Conservation (phyloP, 2,329 filamentous ascomycete species). For the Gaeumannomyces sp. region DNA sequence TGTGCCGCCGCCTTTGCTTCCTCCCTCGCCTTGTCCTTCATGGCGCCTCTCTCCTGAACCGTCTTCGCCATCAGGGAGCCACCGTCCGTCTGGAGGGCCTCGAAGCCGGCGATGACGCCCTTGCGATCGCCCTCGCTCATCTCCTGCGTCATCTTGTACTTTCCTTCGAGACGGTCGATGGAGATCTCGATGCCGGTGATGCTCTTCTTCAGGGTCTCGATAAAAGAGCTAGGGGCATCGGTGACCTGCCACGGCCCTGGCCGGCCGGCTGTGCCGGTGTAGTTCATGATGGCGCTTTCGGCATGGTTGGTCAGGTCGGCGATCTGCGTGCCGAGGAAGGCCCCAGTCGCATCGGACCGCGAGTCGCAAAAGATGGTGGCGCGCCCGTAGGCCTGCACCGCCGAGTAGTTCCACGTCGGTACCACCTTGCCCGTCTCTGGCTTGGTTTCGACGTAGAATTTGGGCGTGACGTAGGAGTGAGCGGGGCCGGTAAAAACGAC, state of each 20-base stretch:
- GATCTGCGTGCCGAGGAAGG: constrained; percentile 46
- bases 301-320: constrained; percentile 39
- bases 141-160: constrained; percentile 64
- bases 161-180: constrained; percentile 49
- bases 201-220: constrained; percentile 49
- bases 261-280: constrained; percentile 28
- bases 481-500: constrained; percentile 53
- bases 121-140: constrained; percentile 42
- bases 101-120: constrained; percentile 54
- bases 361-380: constrained; percentile 48
- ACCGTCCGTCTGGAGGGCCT: constrained; percentile 25
- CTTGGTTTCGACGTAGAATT: constrained; percentile 62
- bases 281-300: constrained; percentile 54
- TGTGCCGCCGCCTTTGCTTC: too few relatives aligned
- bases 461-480: constrained; percentile 62
- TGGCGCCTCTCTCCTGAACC: too few relatives aligned
- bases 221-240: constrained; percentile 50
- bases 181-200: constrained; percentile 57
- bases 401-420: constrained; percentile 65
- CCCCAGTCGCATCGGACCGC: constrained; percentile 33
- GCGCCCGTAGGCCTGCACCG: constrained; percentile 57
- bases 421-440: constrained; percentile 59
- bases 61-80: constrained; percentile 12
- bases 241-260: constrained; percentile 45
- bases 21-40: too few relatives aligned